Conservation (phyloP, 768 basidiomycete species). For the Butyriboletus loyo region DNA sequence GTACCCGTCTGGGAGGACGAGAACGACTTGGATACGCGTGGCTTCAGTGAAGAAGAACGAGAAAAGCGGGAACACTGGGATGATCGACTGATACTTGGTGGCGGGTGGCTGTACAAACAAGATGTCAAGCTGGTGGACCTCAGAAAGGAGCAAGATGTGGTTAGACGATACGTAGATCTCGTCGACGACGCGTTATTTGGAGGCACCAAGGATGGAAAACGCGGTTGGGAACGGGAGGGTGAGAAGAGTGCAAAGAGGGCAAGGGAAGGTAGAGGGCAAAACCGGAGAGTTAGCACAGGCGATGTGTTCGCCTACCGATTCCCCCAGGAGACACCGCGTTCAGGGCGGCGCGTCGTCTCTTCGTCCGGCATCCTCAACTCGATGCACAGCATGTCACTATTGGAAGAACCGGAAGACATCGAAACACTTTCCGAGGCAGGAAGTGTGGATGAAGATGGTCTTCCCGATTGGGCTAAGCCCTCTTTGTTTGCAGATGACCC, state of each 20-base stretch:
- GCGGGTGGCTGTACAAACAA: constrained; percentile 79
- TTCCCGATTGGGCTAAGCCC: constrained; percentile 77
- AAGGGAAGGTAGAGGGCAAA: constrained; percentile 38
- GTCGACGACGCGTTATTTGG: constrained; percentile 80
- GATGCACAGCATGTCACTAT: constrained; percentile 46
- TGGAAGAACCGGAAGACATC: constrained; percentile 59
- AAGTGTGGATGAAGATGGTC: constrained; percentile 63
- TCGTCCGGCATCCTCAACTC: constrained; percentile 52
- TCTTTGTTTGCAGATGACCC: constrained; percentile 51
- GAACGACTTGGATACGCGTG: constrained; percentile 41
- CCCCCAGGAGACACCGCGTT: constrained; percentile 17
- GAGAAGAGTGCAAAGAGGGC: constrained; percentile 45
- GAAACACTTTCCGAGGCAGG: constrained; percentile 39
- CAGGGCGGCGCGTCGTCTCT: constrained; percentile 53
- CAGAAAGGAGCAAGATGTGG: constrained; percentile 52
- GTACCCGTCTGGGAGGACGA: constrained; percentile 85
- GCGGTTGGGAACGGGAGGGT: constrained; percentile 48
- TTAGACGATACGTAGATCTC: constrained; percentile 65
- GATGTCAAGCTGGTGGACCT: constrained; percentile 56
- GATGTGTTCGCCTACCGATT: constrained; percentile 27
- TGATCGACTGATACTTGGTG: constrained; percentile 72
- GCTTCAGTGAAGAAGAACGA: constrained; percentile 44
- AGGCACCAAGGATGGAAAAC: constrained; percentile 45
- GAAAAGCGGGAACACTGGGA: constrained; percentile 77
- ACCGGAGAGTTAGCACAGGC: constrained; percentile 30